A percentile compares a stretch with the other conserved stretches of the same genome.
Evolutionary conservation across 176 grass and related monocot genomes (phyloP).

Genomic region (Dactylis glomerata): DNA sequence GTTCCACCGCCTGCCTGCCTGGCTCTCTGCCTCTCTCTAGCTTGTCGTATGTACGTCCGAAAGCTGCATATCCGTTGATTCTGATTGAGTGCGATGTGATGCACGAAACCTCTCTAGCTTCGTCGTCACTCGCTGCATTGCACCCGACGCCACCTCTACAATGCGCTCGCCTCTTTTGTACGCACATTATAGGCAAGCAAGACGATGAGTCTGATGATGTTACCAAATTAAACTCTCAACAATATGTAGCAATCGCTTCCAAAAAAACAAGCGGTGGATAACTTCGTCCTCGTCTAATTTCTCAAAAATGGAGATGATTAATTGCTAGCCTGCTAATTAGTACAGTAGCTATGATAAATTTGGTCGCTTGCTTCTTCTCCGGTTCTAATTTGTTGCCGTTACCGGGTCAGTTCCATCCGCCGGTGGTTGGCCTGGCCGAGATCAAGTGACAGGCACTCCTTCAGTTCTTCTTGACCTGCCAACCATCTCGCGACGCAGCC

Average conservation of each 20-base stretch:
- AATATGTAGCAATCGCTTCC: neutral
- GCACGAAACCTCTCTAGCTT: conserved; percentile 2
- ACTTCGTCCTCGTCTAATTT: neutral
- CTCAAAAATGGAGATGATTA: neutral
- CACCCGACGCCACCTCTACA: conserved; percentile 33
- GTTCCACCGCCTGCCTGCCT: conserved; percentile 3
- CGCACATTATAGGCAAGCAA: neutral
- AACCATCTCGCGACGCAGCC: conserved; percentile 6
- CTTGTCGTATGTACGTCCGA: neutral
- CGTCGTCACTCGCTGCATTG: conserved; percentile 3
- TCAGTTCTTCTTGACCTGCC: conserved; percentile 19
- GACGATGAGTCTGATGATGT: neutral
- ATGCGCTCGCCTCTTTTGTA: neutral
- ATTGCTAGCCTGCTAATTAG: neutral
- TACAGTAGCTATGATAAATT: neutral
- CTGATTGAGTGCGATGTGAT: conserved; percentile 35
- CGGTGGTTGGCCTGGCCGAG: conserved; percentile 36
- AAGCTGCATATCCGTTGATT: neutral
- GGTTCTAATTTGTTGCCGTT: neutral
- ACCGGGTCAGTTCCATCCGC: neutral
- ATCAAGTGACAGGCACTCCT: conserved; percentile 22
- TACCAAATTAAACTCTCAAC: neutral
- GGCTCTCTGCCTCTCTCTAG: neutral
- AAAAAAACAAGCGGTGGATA: neutral
- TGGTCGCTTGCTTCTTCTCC: conserved; percentile 22